phyloP scores from a whole-genome alignment of 805 yeast genomes.

The Komagataella pastoris region DNA sequence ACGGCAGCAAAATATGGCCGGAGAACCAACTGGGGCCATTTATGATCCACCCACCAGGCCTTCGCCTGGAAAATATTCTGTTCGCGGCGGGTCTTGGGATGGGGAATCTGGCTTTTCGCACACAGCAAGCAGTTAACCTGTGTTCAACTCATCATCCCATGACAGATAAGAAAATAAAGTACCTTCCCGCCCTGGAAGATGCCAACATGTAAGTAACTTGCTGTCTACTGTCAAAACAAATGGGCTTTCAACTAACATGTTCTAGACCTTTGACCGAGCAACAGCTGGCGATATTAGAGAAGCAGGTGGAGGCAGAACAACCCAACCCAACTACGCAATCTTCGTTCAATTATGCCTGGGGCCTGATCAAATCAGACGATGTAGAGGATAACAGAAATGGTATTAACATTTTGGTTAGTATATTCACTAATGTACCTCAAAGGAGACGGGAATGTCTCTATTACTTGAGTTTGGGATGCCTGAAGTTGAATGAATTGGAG shows the following conservation, averaged over 20 bases:
- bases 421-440: slow-evolving; percentile 64
- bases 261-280: slow-evolving; percentile 49
- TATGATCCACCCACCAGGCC: not conserved
- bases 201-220: slow-evolving; percentile 13
- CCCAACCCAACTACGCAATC: slow-evolving; percentile 75
- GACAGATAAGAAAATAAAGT: not conserved
- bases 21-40: no score
- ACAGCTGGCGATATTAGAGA: slow-evolving; percentile 62
- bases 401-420: slow-evolving; percentile 53
- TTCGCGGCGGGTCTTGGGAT: not conserved
- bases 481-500: slow-evolving; percentile 74
- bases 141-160: not conserved
- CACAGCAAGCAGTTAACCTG: not conserved
- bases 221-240: not conserved
- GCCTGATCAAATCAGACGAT: slow-evolving; percentile 59
- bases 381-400: slow-evolving; percentile 66
- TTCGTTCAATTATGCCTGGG: slow-evolving; percentile 94
- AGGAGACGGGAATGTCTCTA: slow-evolving; percentile 85
- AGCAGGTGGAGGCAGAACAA: slow-evolving; percentile 70
- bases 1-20: no score
- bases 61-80: not conserved
- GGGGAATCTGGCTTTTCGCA: not conserved
- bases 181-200: slow-evolving; percentile 13
- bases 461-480: slow-evolving; percentile 79
- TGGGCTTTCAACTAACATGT: slow-evolving; percentile 9